Evolutionary conservation across 1,284 basidiomycete species (phyloP), one percentile per base, ranked within the genome.

Genomic region (Waitea zeae): DNA sequence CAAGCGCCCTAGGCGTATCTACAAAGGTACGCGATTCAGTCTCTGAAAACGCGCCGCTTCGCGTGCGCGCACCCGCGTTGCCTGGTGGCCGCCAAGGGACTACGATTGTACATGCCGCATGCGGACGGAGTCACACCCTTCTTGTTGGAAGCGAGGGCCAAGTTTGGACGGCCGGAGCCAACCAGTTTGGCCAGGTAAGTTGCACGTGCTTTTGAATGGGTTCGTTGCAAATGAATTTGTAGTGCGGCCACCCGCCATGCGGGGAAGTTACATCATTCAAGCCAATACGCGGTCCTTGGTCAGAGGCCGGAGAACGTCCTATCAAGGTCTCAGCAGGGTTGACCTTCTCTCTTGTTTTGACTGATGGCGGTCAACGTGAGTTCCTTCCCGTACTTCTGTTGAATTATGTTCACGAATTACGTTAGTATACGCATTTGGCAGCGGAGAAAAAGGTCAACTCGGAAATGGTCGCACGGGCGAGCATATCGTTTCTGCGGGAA

Each of bases 381-480:
- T 48, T 14, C 30, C 20, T 30, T 31, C 5, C 19, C 31, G 7
- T 7, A 11, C 6, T 15, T 11, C 7, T 12, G 17, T 34, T 27
- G 35, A 38, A 33, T 7, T 17, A 3, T 6, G 9, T 12, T 15
- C 38, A 20, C 30, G 34, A 6, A 7, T 20, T 11, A 12, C 32
- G 20, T 19, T 42, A 76, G 84, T 95, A 2, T 96, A 82, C 49
- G 69, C 87, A 0, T 77, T 87, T 42, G 92, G 92, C 22, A 89
- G 82, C 36, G 82, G 76, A n/a, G 88, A 95, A 54, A 77, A 86
- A 43, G 92, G 92, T 2, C 88, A 95, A 45, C 63, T 96, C 0
- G 92, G 89, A 1, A 92, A 89, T 46, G 90, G 90, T 12, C 70
- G 72, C 38, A 89, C 87, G 0, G 87, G 89, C 13, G 87, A 92